Evolutionary conservation across 768 basidiomycete genomes (phyloP).

Genomic region (Thelephora aurantiotincta): DNA sequence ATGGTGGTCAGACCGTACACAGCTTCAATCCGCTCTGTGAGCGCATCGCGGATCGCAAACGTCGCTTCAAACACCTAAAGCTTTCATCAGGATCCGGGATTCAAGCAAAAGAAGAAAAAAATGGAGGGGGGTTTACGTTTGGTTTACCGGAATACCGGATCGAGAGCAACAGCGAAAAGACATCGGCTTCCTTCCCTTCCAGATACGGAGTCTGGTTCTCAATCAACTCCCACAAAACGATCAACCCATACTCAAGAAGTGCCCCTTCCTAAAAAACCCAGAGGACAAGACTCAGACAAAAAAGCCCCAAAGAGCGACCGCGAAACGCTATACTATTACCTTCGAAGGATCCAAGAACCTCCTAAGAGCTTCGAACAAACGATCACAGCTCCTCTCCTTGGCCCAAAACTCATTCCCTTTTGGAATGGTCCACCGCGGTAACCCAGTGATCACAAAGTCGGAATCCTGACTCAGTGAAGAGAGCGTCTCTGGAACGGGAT

Average conservation of each 20-base stretch:
- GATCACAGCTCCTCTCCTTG: slow-evolving; percentile 54
- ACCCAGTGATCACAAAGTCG: slow-evolving; percentile 39
- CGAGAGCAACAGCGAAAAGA: slow-evolving; percentile 57
- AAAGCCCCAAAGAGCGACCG: no score
- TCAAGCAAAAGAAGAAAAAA: background rate
- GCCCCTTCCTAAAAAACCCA: slow-evolving; percentile 37
- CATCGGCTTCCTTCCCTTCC: slow-evolving; percentile 67
- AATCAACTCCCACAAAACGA: slow-evolving; percentile 74
- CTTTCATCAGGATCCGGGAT: background rate
- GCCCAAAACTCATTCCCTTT: slow-evolving; percentile 32
- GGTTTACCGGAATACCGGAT: slow-evolving; percentile 61
- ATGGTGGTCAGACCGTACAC: slow-evolving; percentile 78
- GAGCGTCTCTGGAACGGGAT: slow-evolving; percentile 36
- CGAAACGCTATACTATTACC: no score
- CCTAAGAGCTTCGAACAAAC: slow-evolving; percentile 51
- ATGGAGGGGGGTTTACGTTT: slow-evolving; percentile 59
- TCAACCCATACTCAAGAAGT: slow-evolving; percentile 63
- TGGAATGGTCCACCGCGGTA: slow-evolving; percentile 25
- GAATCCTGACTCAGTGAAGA: slow-evolving; percentile 42
- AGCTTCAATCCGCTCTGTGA: slow-evolving; percentile 61
- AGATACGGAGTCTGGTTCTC: slow-evolving; percentile 58
- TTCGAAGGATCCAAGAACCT: slow-evolving; percentile 45
- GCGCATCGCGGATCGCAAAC: slow-evolving; percentile 62
- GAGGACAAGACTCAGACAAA: background rate
- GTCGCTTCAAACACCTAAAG: slow-evolving; percentile 71